Evolutionary conservation across 2,329 filamentous ascomycete species (phyloP).

Genomic region (Dactylellina sp.): DNA sequence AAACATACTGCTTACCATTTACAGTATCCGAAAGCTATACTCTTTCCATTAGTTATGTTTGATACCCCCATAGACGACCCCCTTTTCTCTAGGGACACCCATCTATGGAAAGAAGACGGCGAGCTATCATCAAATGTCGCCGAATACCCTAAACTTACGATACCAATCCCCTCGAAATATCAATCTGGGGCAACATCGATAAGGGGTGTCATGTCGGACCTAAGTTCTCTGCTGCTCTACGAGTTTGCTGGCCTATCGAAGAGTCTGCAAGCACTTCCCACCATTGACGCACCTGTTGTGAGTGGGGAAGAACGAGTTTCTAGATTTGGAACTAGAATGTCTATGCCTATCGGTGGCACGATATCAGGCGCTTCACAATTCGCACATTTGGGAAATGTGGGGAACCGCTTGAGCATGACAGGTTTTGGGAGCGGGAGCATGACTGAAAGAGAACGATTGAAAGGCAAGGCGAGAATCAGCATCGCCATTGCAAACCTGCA

Average conservation of each 20-base stretch:
- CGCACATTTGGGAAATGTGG: constrained; percentile 62
- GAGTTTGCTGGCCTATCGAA: constrained; percentile 81
- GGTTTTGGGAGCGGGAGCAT: constrained; percentile 79
- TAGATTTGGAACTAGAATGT: constrained; percentile 74
- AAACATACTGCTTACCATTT: constrained; percentile 64
- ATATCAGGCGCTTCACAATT: constrained; percentile 70
- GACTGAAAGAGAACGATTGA: constrained; percentile 81
- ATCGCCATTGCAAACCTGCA: constrained; percentile 87
- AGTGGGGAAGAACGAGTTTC: constrained; percentile 63
- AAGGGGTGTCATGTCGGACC: constrained; percentile 82
- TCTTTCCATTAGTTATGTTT: constrained; percentile 83
- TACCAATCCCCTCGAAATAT: constrained; percentile 76
- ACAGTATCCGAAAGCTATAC: constrained; percentile 78
- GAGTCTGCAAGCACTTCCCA: constrained; percentile 77
- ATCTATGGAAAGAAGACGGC: constrained; percentile 47
- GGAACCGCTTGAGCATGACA: constrained; percentile 68
- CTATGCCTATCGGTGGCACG: constrained; percentile 76
- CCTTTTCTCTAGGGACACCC: constrained; percentile 65
- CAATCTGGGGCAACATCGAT: constrained; percentile 81
- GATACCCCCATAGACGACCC: constrained; percentile 71
- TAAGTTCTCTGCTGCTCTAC: constrained; percentile 78
- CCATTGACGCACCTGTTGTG: constrained; percentile 80
- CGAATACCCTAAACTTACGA: constrained; percentile 68
- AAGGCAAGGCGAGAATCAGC: constrained; percentile 81
- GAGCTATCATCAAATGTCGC: constrained; percentile 45